A percentile compares a stretch with the other conserved stretches of the same genome.
Evolutionary conservation across 257 asterid species (phyloP).

Genomic region (Fraxinus excelsior): DNA sequence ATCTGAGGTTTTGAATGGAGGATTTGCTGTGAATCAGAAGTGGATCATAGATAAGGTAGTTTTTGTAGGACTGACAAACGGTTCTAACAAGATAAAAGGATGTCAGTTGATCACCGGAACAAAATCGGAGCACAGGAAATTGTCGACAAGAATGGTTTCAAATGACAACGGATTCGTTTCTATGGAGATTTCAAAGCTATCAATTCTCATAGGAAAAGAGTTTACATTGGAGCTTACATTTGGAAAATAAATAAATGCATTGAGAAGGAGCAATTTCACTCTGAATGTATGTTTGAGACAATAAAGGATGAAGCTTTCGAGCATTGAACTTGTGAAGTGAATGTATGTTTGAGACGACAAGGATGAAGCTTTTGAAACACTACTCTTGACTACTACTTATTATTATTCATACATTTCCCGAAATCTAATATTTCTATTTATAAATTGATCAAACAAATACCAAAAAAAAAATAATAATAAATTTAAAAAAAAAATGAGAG

Average conservation of each 20-base stretch:
- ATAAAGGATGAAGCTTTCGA: background rate
- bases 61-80: conserved; percentile 37
- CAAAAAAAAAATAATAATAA: too few relatives aligned
- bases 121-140: background rate
- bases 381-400: too few relatives aligned
- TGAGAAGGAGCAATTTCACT: background rate
- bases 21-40: conserved; percentile 36
- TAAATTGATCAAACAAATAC: too few relatives aligned
- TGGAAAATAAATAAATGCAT: conserved; percentile 1
- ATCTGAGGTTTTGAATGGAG: conserved; percentile 42
- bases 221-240: conserved; percentile 33
- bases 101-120: conserved; percentile 22
- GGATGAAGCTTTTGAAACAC: too few relatives aligned
- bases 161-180: conserved; percentile 27
- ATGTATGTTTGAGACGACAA: background rate
- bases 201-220: conserved; percentile 35
- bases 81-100: conserved; percentile 19
- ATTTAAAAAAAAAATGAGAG: too few relatives aligned
- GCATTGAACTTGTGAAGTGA: background rate
- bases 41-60: conserved; percentile 39
- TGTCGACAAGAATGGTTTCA: conserved; percentile 9
- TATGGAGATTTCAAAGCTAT: conserved; percentile 40
- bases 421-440: too few relatives aligned
- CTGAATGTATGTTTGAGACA: background rate
- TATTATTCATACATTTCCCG: too few relatives aligned